Conservation (phyloP, 2,329 filamentous ascomycete species). For the Fusarium pseudoanthophilum region DNA sequence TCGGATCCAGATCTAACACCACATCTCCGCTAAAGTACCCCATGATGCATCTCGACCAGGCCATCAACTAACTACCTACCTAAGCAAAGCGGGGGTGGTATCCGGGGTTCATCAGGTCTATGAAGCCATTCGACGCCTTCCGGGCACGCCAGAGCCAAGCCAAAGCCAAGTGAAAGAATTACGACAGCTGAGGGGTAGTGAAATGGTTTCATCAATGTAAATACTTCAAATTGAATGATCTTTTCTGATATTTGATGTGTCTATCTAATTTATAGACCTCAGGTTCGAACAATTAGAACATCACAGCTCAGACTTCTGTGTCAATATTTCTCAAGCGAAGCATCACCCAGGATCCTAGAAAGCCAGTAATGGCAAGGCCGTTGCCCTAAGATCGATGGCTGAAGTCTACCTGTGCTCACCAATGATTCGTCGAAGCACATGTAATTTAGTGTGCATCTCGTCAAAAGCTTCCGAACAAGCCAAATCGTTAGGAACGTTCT, state of each 20-base stretch:
- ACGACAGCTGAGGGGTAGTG: slow-evolving; percentile 1
- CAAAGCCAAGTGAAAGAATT: not conserved
- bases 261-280: not conserved
- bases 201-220: not conserved
- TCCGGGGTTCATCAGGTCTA: slow-evolving; percentile 18
- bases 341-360: not conserved
- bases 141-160: slow-evolving; percentile 14
- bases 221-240: not conserved
- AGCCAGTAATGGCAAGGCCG: slow-evolving; percentile 8
- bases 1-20: slow-evolving; percentile 16
- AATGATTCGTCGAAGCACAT: slow-evolving; percentile 16
- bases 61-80: not conserved
- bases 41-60: slow-evolving; percentile 25
- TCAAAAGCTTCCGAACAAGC: slow-evolving; percentile 8
- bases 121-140: slow-evolving; percentile 18
- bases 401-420: slow-evolving; percentile 3
- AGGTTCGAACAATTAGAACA: not conserved
- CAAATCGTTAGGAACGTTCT: slow-evolving; percentile 9
- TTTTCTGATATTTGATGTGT: too few relatives aligned
- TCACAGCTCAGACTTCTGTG: not conserved
- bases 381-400: not conserved
- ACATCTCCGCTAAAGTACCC: slow-evolving; percentile 24
- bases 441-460: not conserved
- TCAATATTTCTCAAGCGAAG: not conserved
- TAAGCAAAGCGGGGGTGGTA: slow-evolving; percentile 32